Conservation (phyloP, 2,329 filamentous ascomycete species). For the Fusarium bulbicola region DNA sequence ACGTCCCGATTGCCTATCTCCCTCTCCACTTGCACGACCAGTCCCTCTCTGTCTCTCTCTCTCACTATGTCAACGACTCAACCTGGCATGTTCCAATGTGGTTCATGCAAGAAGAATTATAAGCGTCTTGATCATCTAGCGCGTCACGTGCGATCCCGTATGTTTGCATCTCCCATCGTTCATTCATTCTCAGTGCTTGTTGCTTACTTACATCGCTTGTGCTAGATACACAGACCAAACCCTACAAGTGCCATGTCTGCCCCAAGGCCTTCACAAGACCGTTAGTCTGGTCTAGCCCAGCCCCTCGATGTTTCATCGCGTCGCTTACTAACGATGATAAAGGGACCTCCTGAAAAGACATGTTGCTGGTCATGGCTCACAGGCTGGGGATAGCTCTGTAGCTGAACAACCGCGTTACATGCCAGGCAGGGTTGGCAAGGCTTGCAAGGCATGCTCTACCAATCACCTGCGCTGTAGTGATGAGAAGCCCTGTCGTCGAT, state of each 20-base stretch:
- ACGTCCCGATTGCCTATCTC: slow-evolving; percentile 15
- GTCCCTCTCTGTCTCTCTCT: background rate
- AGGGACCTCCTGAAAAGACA: slow-evolving; percentile 44
- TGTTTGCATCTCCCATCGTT: background rate
- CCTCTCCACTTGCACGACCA: slow-evolving; percentile 4
- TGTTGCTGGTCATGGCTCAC: slow-evolving; percentile 33
- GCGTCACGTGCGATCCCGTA: slow-evolving; percentile 48
- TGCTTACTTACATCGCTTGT: background rate
- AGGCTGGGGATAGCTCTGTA: slow-evolving; percentile 2
- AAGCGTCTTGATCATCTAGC: slow-evolving; percentile 46
- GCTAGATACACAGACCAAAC: slow-evolving; percentile 46
- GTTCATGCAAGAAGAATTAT: slow-evolving; percentile 41
- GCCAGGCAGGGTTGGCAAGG: slow-evolving; percentile 39
- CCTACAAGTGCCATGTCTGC: slow-evolving; percentile 44
- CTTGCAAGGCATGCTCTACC: slow-evolving; percentile 43
- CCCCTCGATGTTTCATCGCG: fast-evolving
- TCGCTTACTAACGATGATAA: background rate
- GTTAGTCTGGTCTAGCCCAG: slow-evolving; percentile 25
- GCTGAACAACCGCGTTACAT: slow-evolving; percentile 16
- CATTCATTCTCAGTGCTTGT: background rate
- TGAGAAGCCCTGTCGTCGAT: slow-evolving; percentile 44
- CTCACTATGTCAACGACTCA: slow-evolving; percentile 19
- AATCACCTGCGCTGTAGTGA: slow-evolving; percentile 46
- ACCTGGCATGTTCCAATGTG: slow-evolving; percentile 42
- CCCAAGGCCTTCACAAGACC: slow-evolving; percentile 44